Base-by-base conservation (phyloP, 1,139 yeast genomes). In the Yamadazyma dushanensis region DNA sequence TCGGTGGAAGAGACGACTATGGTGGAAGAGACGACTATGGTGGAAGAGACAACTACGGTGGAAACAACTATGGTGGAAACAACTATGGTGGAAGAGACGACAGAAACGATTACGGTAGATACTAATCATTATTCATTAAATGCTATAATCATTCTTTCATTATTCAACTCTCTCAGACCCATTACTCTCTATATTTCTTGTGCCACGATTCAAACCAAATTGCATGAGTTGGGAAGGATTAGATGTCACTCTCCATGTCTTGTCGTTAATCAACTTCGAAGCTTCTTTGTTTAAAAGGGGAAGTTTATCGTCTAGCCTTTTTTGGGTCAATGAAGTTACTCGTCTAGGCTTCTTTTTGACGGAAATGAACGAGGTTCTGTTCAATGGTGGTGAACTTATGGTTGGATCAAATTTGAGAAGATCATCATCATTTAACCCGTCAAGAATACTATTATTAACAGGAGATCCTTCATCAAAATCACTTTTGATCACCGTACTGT, bases 261-360 rank as follows among this genome's bases (percentile, higher is more conserved):
- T 26, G 13, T 39, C 40, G 16, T 36, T 33, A 10, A 36, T 26
- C 5, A 44, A 21, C 29, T 39, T 42, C 6, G 50, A 45, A n/a
- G 70, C 71, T 35, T 50, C 59, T 37, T 61, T 66, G 41, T 66
- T 66, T 24, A 66, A 54, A 18, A 66, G 45, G 3, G 67, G 67
- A 16, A 53, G 44, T 37, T 51, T 56, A 14, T 43, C 45, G 15
- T 47, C 46, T 43, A 49, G 34, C 49, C 43, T 29, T 32, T 51
- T 50, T 29, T 50, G 53, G 19, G 52, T 43, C 29, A 54, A 47
- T 15, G 53, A 49, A 9, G 37, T 39, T 6, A 38, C 31, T 31
- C 50, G 34, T 26, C 26, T 34, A 13, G 45, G 45, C 16, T 23
- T 33, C 14, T 16, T 16, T 13, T 26, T 36, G 14, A 34, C 32